phyloP scores from a whole-genome alignment of 345 rosid genomes.

The Eutrema japonicum region DNA sequence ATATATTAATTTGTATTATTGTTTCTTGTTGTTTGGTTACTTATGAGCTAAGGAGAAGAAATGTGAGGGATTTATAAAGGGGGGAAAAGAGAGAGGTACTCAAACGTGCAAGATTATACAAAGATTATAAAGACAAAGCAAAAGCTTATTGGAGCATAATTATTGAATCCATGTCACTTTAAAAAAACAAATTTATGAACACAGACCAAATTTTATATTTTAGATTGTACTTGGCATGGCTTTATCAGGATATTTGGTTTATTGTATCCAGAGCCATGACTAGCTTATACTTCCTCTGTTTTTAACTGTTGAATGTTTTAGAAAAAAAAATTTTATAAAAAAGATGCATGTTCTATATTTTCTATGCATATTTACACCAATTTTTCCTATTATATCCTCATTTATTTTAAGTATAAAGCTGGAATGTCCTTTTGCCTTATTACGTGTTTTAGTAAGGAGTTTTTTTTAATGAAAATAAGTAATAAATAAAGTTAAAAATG shows the following conservation, averaged over 20 bases:
- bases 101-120: conserved; percentile 41
- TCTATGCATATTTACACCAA: no score
- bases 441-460: no score
- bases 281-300: no score
- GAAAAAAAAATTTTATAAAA: no score
- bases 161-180: conserved; percentile 35
- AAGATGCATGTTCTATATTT: no score
- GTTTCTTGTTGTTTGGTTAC: conserved; percentile 32
- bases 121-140: conserved; percentile 33
- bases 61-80: conserved; percentile 52
- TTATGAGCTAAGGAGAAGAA: conserved; percentile 43
- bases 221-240: neutral
- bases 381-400: no score
- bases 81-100: conserved; percentile 7
- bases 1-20: conserved; percentile 23
- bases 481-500: no score
- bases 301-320: no score
- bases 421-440: no score
- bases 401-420: no score
- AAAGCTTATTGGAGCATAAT: conserved; percentile 30
- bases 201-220: neutral
- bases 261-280: neutral
- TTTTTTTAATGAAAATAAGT: no score
- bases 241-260: neutral
- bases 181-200: conserved; percentile 13